Evolutionary conservation across 2,329 filamentous ascomycete species (phyloP), one percentile per base, ranked within the genome.

Genomic region (Trichoderma oligosporum): DNA sequence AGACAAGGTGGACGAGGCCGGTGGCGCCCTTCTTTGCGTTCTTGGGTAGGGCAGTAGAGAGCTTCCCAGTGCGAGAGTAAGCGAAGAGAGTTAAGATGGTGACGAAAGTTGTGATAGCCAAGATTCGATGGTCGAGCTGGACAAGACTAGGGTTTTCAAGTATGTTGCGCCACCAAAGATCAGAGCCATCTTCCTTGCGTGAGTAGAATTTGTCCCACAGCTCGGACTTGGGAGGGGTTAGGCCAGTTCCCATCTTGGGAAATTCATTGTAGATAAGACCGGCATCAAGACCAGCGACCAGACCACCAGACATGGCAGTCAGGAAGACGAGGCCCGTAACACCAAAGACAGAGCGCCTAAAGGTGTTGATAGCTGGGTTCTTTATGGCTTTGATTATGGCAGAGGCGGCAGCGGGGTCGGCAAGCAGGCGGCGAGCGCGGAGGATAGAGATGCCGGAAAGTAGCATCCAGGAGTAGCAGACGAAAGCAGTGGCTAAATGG

Each of bases 191-290:
- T 38, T 86, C 79, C 58, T 82, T 83, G 66, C 91, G 88, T 58
- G 85, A 87, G 81, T 97, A 97, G 76, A 91, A 95, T 35, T 82
- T 78, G 67, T 93, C 87, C 72, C 90, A 91, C 29, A 97, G 84
- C 75, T 97, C 93, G 8, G 83, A 80, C 67, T 81, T 84, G 1
- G 93, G 93, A 1, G 93, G 93, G 0, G 90, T 81, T 20, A 96
- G 76, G 9, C 91, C 91, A 3, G 84, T 74, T 7, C 94, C 94
- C 94, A 99, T 99, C 74, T 83, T 89, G 6, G 94, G 94, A 72
- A 99, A 97, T 73, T 99, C 91, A 71, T 99, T 99, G 79, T 99
- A 99, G 74, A 99, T 97, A 57, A 99, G 80, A 7, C 94, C 94
- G 7, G 94, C 94, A 69, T 99, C 94, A 12, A 99, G 85, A 29